Conservation (phyloP, 2,329 filamentous ascomycete species). For the Diaporthe citri region DNA sequence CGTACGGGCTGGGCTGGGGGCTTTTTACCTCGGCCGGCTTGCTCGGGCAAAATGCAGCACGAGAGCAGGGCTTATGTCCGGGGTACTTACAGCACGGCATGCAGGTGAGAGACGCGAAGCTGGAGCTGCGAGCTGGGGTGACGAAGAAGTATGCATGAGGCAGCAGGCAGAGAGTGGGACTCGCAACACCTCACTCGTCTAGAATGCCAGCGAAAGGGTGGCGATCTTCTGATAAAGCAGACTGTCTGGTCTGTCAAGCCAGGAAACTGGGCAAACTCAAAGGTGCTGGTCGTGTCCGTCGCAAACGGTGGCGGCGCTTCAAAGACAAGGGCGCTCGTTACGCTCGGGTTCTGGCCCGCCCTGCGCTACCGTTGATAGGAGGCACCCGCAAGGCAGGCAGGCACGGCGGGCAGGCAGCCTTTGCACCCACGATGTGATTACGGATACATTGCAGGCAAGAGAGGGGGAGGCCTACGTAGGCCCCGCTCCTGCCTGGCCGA, state of each 20-base stretch:
- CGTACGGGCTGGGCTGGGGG: neutral
- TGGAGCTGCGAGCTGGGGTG: neutral
- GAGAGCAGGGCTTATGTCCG: constrained; percentile 5
- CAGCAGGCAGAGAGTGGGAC: constrained; percentile 30
- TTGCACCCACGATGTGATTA: neutral
- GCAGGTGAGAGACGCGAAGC: neutral
- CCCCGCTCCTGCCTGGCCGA: constrained; percentile 5
- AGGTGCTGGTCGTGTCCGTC: constrained; percentile 13
- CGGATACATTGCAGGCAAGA: neutral
- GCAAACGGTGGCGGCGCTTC: constrained; percentile 21
- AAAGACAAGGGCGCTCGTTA: constrained; percentile 1
- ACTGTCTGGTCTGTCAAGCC: too few relatives aligned
- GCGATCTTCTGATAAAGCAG: constrained; percentile 28
- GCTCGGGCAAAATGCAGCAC: constrained; percentile 22
- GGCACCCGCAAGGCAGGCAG: neutral
- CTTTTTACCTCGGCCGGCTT: constrained; percentile 18
- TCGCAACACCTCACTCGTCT: constrained; percentile 32
- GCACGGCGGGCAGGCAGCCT: constrained; percentile 10
- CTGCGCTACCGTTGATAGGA: neutral
- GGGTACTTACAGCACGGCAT: neutral
- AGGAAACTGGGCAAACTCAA: constrained; percentile 1
- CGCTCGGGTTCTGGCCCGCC: neutral
- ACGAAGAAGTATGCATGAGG: constrained; percentile 21
- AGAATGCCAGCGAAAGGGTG: constrained; percentile 29
- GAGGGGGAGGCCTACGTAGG: constrained; percentile 15